phyloP scores from a whole-genome alignment of 2,329 filamentous ascomycete genomes.

The Penicillium fuscoglaucum region DNA sequence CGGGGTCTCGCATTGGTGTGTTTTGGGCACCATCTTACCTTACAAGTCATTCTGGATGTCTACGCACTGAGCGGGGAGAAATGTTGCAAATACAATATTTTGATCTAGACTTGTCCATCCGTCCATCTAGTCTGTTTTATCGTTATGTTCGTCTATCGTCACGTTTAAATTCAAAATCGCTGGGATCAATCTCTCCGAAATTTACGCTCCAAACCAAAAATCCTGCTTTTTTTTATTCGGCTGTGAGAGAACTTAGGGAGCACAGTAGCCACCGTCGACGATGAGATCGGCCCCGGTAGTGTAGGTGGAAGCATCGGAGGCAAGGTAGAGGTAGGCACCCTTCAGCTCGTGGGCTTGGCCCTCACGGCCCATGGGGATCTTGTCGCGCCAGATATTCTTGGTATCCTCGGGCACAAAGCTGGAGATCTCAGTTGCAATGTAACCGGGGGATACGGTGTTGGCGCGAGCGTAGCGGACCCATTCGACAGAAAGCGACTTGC shows the following conservation, averaged over 20 bases:
- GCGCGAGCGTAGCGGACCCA: slow-evolving; percentile 73
- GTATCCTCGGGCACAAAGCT: slow-evolving; percentile 64
- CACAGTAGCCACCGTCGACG: slow-evolving; percentile 70
- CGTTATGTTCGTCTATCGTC: slow-evolving; percentile 11
- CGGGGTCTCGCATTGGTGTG: background rate
- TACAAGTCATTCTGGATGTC: background rate
- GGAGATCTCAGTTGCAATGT: slow-evolving; percentile 72
- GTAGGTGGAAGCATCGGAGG: slow-evolving; percentile 79
- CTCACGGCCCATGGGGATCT: slow-evolving; percentile 77
- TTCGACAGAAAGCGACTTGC: slow-evolving; percentile 71
- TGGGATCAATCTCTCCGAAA: background rate
- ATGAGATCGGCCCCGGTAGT: slow-evolving; percentile 73
- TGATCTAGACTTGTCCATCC: background rate
- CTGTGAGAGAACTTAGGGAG: slow-evolving; percentile 14
- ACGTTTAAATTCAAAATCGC: background rate
- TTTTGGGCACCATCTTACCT: background rate
- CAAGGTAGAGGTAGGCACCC: slow-evolving; percentile 78
- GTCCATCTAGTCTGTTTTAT: background rate
- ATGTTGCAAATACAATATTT: background rate
- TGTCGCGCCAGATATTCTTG: slow-evolving; percentile 72
- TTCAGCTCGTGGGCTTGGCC: slow-evolving; percentile 74
- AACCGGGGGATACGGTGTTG: slow-evolving; percentile 73
- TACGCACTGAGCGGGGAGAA: background rate
- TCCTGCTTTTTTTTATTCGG: background rate
- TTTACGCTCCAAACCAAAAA: background rate